Evolutionary conservation across 2,329 filamentous ascomycete genomes (phyloP), one percentile per base, ranked within the genome.

Genomic region (Trichothecium roseum): DNA sequence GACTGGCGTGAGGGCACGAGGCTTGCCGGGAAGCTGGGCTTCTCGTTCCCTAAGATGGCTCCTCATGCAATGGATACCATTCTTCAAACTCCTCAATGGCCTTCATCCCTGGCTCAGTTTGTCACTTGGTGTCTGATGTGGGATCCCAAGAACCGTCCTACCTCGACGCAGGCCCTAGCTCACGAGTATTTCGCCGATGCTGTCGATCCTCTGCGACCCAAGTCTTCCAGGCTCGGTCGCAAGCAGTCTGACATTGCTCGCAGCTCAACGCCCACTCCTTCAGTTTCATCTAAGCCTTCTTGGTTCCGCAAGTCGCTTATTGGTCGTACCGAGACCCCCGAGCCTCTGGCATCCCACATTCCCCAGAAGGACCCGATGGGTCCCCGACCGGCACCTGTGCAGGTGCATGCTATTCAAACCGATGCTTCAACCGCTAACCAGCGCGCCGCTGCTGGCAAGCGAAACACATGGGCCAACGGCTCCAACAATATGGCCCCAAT

Each of bases 41-140:
- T 98, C 59, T 95, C 91, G 1, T 98, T 98, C 63, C 91, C 91
- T 40, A 96, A 91, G 77, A 96, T 98, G 91, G 89, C 91, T 16
- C 91, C 91, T 34, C 91, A 96, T 58, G 77, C 89, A 14, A 86
- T 98, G 75, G 89, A 96, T 48, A 93, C 86, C 5, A 91, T 96
- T 45, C 69, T 98, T 7, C 86, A 86, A 53, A 58, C 83, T 18
- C 87, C 91, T 13, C 85, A 94, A 52, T 98, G 91, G 91, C 91
- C 91, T 5, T 64, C 81, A 2, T 81, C 86, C 15, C 70, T 98
- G 37, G 83, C 81, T 50, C 78, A 93, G 40, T 96, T 98, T 52
- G 91, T 98, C 40, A 98, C 91, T 13, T 95, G 87, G 87, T 98
- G 91, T 60, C 62, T 98, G 45, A 91, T 96, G 84, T 98, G 91